Conservation (phyloP, 495 filamentous ascomycete genomes). For the Penicillium antarcticum region DNA sequence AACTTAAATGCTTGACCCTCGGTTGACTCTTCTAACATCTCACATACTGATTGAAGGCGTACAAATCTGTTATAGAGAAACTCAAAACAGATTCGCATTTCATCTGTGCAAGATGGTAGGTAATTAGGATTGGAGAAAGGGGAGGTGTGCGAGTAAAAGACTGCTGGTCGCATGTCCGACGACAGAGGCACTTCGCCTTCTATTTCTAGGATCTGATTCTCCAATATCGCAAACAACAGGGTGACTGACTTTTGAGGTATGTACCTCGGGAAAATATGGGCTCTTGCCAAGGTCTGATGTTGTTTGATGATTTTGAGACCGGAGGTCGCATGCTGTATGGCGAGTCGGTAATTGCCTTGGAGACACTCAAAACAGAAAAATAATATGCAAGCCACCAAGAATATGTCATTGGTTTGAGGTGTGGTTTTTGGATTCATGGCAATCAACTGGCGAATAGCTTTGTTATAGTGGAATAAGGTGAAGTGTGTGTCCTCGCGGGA, state of each 20-base stretch:
- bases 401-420: conserved; percentile 24
- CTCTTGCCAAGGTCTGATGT: background rate
- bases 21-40: background rate
- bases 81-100: conserved; percentile 2
- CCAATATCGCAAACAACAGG: conserved; percentile 9
- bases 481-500: conserved; percentile 14
- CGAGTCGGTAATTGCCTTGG: conserved; percentile 42
- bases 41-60: conserved; percentile 5
- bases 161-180: conserved; percentile 1
- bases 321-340: conserved; percentile 44
- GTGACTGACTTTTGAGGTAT: conserved; percentile 8
- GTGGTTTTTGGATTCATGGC: conserved; percentile 1
- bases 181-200: conserved; percentile 1
- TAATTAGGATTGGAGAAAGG: background rate
- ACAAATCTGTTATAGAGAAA: conserved; percentile 8
- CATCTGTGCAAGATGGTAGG: background rate
- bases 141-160: background rate
- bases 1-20: background rate
- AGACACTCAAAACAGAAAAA: conserved; percentile 57
- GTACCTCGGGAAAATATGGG: background rate
- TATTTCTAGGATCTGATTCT: conserved; percentile 18
- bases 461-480: conserved; percentile 53
- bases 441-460: conserved; percentile 39
- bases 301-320: conserved; percentile 31
- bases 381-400: conserved; percentile 53